Evolutionary conservation across 176 grass and related monocot genomes (phyloP).

Genomic region (Tillandsia fasciculata): DNA sequence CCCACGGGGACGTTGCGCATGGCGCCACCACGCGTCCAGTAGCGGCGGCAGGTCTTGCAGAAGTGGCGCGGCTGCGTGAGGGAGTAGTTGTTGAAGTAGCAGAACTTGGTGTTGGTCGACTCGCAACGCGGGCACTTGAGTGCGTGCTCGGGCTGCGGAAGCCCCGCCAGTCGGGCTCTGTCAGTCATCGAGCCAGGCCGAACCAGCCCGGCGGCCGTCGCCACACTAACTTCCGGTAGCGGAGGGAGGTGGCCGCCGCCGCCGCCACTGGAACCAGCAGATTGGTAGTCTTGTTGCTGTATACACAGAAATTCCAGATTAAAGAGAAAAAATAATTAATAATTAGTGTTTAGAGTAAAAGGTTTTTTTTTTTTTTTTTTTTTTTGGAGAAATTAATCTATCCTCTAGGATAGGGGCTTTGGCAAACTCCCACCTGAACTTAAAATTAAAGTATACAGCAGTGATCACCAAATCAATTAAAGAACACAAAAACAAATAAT

Average conservation of each 20-base stretch:
- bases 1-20: constrained; percentile 84
- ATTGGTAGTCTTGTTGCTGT: constrained; percentile 39
- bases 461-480: too few relatives aligned
- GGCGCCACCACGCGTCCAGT: constrained; percentile 81
- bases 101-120: constrained; percentile 92
- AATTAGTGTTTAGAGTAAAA: constrained; percentile 24
- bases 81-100: constrained; percentile 99
- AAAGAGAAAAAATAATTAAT: constrained; percentile 23
- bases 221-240: background rate
- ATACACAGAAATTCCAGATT: constrained; percentile 39
- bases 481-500: too few relatives aligned
- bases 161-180: constrained; percentile 50
- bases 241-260: background rate
- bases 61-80: constrained; percentile 95
- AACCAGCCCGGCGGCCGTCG: constrained; percentile 11
- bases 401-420: too few relatives aligned
- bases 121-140: constrained; percentile 99
- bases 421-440: too few relatives aligned
- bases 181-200: constrained; percentile 64
- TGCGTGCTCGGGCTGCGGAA: constrained; percentile 60
- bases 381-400: background rate
- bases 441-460: too few relatives aligned
- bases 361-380: constrained; percentile 51
- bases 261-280: constrained; percentile 13
- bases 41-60: constrained; percentile 96